Percentiles rank a stretch among this genome's conserved stretches.
Conservation (phyloP, 495 filamentous ascomycete genomes). For the Zalerion maritima region DNA sequence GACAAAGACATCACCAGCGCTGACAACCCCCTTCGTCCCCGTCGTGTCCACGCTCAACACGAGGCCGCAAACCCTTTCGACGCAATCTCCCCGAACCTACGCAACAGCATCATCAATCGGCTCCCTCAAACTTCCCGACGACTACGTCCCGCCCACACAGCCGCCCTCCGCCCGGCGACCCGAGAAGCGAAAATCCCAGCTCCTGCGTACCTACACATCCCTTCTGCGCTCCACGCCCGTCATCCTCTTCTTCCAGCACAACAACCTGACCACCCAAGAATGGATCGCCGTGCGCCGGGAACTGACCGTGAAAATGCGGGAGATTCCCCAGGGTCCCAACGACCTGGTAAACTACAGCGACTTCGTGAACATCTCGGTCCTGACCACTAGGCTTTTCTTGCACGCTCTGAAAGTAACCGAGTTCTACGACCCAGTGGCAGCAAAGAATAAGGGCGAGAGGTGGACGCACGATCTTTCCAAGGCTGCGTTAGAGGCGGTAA, state of each 20-base stretch:
- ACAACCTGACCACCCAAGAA: conserved; percentile 78
- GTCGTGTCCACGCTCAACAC: no score
- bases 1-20: no score
- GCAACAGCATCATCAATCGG: conserved; percentile 29
- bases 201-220: conserved; percentile 85
- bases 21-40: no score
- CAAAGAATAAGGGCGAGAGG: conserved; percentile 26
- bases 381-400: conserved; percentile 81
- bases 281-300: conserved; percentile 81
- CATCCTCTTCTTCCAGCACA: conserved; percentile 91
- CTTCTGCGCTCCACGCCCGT: conserved; percentile 78
- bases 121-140: conserved; percentile 34
- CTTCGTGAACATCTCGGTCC: conserved; percentile 30
- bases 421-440: conserved; percentile 55
- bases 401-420: conserved; percentile 73
- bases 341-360: conserved; percentile 4
- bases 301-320: conserved; percentile 49
- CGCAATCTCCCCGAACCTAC: conserved; percentile 23
- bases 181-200: conserved; percentile 83
- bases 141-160: conserved; percentile 54
- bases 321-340: conserved; percentile 25
- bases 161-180: conserved; percentile 79
- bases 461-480: conserved; percentile 65
- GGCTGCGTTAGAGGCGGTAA: conserved; percentile 46
- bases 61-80: conserved; percentile 10